Percentiles rank a stretch among this genome's conserved stretches.
phyloP scores from a whole-genome alignment of 345 rosid genomes.

The Kernera saxatilis region DNA sequence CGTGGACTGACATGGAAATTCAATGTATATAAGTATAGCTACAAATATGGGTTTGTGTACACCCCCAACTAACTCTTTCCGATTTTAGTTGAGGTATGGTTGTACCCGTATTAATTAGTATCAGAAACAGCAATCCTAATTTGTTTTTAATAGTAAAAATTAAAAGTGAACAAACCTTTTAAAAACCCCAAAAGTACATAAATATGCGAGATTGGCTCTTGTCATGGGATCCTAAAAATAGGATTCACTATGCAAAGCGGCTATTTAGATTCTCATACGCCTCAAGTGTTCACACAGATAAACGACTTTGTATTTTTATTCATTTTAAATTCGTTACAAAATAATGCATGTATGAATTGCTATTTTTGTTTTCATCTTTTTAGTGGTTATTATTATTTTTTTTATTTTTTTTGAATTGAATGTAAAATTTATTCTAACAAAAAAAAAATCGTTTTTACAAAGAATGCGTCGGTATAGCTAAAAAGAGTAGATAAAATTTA shows the following conservation, averaged over 20 bases:
- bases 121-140: neutral
- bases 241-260: conserved; percentile 26
- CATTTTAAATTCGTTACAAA: neutral
- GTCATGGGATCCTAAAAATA: conserved; percentile 32
- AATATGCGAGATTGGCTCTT: conserved; percentile 1
- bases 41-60: conserved; percentile 19
- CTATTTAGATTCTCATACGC: neutral
- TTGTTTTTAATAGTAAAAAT: neutral
- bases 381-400: too few species aligned
- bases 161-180: neutral
- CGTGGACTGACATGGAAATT: conserved; percentile 33
- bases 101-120: neutral
- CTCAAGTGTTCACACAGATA: neutral
- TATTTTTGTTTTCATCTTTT: too few species aligned
- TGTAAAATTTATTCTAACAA: too few species aligned
- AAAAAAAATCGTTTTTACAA: too few species aligned
- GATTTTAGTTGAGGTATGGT: conserved; percentile 21
- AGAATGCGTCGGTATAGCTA: too few species aligned
- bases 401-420: too few species aligned
- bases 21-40: conserved; percentile 12
- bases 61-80: conserved; percentile 26
- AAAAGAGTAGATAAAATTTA: too few species aligned
- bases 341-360: too few species aligned
- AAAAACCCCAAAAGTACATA: conserved; percentile 4
- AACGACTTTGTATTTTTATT: neutral